Conservation (phyloP, 345 rosid genomes). For the Brassica nigra region DNA sequence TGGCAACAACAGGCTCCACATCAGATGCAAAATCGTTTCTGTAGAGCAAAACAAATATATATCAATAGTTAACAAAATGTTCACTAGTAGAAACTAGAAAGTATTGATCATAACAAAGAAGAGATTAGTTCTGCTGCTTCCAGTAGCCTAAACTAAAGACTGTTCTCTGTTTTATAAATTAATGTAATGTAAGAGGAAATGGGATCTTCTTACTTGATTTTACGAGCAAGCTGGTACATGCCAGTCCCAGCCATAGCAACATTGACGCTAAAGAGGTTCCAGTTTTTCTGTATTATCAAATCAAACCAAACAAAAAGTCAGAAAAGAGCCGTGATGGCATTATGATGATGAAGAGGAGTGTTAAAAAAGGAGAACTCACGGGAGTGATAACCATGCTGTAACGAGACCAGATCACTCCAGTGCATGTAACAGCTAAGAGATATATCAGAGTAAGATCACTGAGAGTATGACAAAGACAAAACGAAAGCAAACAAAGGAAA, state of each 20-base stretch:
- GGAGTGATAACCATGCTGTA: conserved; percentile 89
- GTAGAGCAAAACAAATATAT: conserved; percentile 19
- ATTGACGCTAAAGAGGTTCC: conserved; percentile 92
- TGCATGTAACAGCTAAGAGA: conserved; percentile 69
- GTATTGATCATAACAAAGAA: not conserved
- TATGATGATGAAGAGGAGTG: not conserved
- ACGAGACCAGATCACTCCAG: conserved; percentile 78
- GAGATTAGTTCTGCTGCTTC: not conserved
- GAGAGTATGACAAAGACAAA: not conserved
- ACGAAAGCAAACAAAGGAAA: conserved; percentile 8
- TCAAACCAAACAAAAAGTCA: not conserved
- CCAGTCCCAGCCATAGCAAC: conserved; percentile 88
- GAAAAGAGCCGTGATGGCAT: not conserved
- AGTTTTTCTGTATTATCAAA: conserved; percentile 68
- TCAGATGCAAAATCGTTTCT: conserved; percentile 38
- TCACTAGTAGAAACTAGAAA: not conserved
- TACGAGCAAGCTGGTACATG: conserved; percentile 80
- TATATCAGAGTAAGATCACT: not conserved
- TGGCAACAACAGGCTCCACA: conserved; percentile 33
- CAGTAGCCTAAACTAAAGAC: not conserved
- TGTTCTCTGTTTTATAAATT: not conserved
- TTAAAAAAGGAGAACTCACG: conserved; percentile 45
- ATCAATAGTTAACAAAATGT: not conserved
- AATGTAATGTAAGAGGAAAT: conserved; percentile 5
- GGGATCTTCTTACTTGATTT: conserved; percentile 57